Evolutionary conservation across 257 asterid genomes (phyloP), one percentile per base, ranked within the genome.

Genomic region (Henckelia pumila): DNA sequence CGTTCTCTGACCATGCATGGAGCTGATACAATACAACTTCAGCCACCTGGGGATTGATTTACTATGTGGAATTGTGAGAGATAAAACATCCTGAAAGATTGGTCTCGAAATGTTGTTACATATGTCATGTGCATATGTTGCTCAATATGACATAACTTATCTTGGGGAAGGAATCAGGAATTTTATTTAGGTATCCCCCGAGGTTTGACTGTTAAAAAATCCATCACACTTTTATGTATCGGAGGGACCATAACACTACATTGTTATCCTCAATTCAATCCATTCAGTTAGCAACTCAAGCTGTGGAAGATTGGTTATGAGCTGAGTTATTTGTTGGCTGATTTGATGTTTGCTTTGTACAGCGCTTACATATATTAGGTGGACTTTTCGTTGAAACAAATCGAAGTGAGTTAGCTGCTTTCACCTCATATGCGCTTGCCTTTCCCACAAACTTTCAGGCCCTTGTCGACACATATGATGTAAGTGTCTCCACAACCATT

Each of bases 401-500:
- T 79, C 95, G 83, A 78, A 92, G 96, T 72, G 98, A 92, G 75
- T 71, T 92, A 71, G 96, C 95, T 71, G 98, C 96, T 75, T 89
- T 92, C 81, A 76, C 64, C 69, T 89, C 95, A 19, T 92, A 89
- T 80, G 98, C 98, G 33, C 88, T 92, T 69, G 96, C 98, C 65
- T 92, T 92, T 68, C 98, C 98, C n/a, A 79, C 73, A 47, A 77
- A 69, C 74, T 92, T 92, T 75, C 73, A 87, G 86, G 96, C 96
- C 73, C 95, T 92, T 44, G 97, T 88, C 60, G 98, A 92, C 84
- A 92, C 97, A 28, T 92, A 92, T 79, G 98, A 89, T 82, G 96
- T 89, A 85, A 88, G 98, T 73, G 61, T 22, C 67, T 1, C 53
- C 53, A 44, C 20, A 44, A 16, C 53, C 7, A 16, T 44, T 16